Evolutionary conservation across 228 moss, liverwort and hornwort genomes (phyloP), one percentile per base, ranked within the genome.

Genomic region (Sphagnum fallax): DNA sequence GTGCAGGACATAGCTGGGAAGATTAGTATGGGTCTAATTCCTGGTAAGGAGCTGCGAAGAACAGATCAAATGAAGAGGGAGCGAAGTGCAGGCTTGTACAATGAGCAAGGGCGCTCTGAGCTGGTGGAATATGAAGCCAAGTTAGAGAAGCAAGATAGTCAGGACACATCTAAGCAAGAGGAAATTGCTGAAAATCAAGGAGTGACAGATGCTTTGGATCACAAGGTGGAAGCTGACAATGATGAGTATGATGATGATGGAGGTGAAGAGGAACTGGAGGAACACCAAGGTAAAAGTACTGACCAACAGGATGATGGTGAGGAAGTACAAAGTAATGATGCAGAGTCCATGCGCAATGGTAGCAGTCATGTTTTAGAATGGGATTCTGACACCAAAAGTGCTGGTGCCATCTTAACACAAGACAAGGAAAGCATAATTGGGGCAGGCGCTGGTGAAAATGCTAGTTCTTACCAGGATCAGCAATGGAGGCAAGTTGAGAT

Each of bases 201-300:
- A 52, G 69, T 67, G 60, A 76, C 60, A 52, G 72, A 79, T 78
- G 78, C 53, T 50, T 66, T 59, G 5, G 69, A 73, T 50, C 67
- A 47, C 8, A 71, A 72, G 70, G 50, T 72, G 65, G 63, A 60
- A n/a, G 52, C 61, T 73, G 74, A 77, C 63, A 61, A 79, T 48
- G 85, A 85, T 70, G 85, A 85, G 57, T 82, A 85, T 70, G 85
- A 82, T 73, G 82, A 85, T 55, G 76, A 85, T 74, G 85, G 82
- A 72, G 85, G 77, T 51, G 85, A 82, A 13, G 52, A 8, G 8
- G 53, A 32, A 53, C 32, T 10, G 52, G 65, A 55, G 13, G 13
- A 53, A 16, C 16, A 49, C 16, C 76, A 76, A 66, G 76, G 68
- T 52, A 15, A 49, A 48, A 78, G 68, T 18, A 64, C 15, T 53